phyloP scores from a whole-genome alignment of 768 basidiomycete species.

The Tricholoma furcatifolium region DNA sequence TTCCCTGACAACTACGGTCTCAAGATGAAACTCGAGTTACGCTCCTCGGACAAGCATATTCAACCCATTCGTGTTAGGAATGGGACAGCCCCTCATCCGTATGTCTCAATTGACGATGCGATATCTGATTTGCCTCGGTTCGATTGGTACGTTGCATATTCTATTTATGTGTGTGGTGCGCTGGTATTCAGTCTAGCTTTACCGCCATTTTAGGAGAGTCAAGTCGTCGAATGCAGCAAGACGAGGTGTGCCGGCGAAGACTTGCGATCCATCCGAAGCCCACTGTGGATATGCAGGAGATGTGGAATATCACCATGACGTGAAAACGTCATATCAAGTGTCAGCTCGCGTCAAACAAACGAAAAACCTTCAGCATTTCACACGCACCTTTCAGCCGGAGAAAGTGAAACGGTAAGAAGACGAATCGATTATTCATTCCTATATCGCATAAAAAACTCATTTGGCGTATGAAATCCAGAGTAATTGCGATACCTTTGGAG shows the following conservation, averaged over 20 bases:
- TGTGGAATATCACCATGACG: conserved; percentile 31
- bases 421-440: not conserved
- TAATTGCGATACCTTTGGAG: conserved; percentile 56
- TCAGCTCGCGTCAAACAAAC: conserved; percentile 44
- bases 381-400: conserved; percentile 45
- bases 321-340: conserved; percentile 45
- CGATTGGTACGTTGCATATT: conserved; percentile 55
- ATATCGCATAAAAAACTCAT: not conserved
- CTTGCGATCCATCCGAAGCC: conserved; percentile 27
- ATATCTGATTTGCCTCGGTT: conserved; percentile 71
- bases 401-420: conserved; percentile 54
- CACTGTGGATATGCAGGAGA: conserved; percentile 36
- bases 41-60: conserved; percentile 26
- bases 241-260: conserved; percentile 34
- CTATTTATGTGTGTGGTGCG: too few relatives aligned
- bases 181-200: too few relatives aligned
- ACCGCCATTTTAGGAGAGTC: conserved; percentile 37
- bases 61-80: conserved; percentile 41
- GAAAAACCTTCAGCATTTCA: conserved; percentile 65
- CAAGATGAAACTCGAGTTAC: conserved; percentile 47
- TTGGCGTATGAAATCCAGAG: conserved; percentile 36
- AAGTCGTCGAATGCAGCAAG: conserved; percentile 17
- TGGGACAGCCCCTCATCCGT: conserved; percentile 56
- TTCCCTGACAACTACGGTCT: conserved; percentile 44
- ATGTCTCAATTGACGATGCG: conserved; percentile 68